Conservation (phyloP, 495 filamentous ascomycete genomes). For the Aspergillus bridgeri region DNA sequence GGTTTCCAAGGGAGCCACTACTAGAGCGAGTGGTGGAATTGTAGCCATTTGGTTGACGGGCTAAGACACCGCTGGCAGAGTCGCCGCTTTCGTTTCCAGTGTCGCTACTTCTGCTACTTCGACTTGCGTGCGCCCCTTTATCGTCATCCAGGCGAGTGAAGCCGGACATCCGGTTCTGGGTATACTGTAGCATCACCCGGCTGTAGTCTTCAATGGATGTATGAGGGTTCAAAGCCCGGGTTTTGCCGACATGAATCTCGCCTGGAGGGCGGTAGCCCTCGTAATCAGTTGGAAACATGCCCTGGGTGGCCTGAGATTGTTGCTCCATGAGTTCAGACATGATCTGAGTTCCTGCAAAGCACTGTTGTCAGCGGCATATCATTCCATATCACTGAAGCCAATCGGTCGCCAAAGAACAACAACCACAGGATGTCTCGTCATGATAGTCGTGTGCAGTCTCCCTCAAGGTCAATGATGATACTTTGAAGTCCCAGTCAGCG, state of each 20-base stretch:
- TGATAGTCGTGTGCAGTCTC: background rate
- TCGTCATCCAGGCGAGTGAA: slow-evolving; percentile 34
- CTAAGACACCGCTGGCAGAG: slow-evolving; percentile 18
- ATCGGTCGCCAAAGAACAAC: background rate
- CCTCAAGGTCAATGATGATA: background rate
- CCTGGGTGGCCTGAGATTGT: slow-evolving; percentile 16
- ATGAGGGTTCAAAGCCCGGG: slow-evolving; percentile 24
- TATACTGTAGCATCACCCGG: slow-evolving; percentile 45
- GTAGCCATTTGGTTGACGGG: background rate
- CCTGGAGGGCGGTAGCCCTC: slow-evolving; percentile 18
- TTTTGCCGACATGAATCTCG: slow-evolving; percentile 19
- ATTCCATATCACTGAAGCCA: background rate
- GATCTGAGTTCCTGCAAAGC: background rate
- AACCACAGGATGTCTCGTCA: background rate
- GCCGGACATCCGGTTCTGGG: slow-evolving; percentile 41
- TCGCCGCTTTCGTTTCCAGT: slow-evolving; percentile 29
- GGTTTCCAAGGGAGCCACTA: background rate
- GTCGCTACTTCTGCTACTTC: slow-evolving; percentile 35
- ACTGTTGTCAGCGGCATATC: background rate
- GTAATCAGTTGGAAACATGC: slow-evolving; percentile 22
- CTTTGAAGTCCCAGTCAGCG: background rate
- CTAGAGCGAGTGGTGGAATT: background rate
- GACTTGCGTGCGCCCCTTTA: slow-evolving; percentile 19
- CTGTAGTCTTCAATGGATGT: slow-evolving; percentile 44
- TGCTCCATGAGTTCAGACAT: slow-evolving; percentile 15